A percentile compares a stretch with the other conserved stretches of the same genome.
Evolutionary conservation across 257 asterid genomes (phyloP).

Genomic region (Cynanchum wilfordii): DNA sequence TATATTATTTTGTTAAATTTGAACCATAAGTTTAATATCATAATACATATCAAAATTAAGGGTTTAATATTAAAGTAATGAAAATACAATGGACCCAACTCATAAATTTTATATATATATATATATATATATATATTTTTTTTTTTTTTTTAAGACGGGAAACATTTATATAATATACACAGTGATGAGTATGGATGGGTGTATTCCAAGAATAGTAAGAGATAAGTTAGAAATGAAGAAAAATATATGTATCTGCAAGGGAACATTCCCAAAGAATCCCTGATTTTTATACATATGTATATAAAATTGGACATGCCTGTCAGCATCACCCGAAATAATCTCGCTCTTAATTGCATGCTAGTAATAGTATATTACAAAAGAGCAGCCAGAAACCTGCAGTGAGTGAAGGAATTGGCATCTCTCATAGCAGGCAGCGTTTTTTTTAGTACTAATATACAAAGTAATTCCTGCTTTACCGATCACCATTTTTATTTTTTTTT

Average conservation of each 20-base stretch:
- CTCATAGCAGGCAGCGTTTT: not conserved
- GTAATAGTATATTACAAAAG: not conserved
- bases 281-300: not conserved
- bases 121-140: no score
- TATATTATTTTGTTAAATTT: no score
- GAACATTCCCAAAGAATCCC: not conserved
- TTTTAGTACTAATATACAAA: not conserved
- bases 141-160: no score
- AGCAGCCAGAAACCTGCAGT: not conserved
- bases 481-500: not conserved
- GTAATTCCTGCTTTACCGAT: slow-evolving; percentile 1
- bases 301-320: not conserved
- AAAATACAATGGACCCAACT: not conserved
- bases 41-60: not conserved
- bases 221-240: not conserved
- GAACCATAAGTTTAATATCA: no score
- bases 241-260: not conserved
- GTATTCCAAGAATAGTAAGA: not conserved
- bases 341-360: not conserved
- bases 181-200: not conserved
- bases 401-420: not conserved
- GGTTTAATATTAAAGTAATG: not conserved
- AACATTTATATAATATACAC: no score
- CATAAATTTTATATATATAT: no score
- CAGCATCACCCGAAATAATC: not conserved